Evolutionary conservation across 805 yeast genomes (phyloP).

Genomic region (Phaffomyces opuntiae): DNA sequence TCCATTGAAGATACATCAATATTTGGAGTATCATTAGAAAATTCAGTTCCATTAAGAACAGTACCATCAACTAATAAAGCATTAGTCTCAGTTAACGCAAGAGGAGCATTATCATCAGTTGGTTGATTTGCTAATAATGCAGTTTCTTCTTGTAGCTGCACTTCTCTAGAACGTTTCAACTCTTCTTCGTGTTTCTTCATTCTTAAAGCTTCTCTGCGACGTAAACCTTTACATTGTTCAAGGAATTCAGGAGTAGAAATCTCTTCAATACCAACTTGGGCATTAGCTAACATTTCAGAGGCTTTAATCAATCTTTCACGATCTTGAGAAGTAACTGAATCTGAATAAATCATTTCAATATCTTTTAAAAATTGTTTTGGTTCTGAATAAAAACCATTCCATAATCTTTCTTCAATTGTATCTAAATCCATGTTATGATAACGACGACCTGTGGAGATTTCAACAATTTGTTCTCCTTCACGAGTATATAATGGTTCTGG

Average conservation of each 20-base stretch:
- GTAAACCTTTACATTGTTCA: conserved; percentile 68
- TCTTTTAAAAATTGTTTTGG: conserved; percentile 87
- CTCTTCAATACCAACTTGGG: conserved; percentile 93
- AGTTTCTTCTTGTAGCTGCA: conserved; percentile 8
- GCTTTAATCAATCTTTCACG: conserved; percentile 77
- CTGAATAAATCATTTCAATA: conserved; percentile 75
- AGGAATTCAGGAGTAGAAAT: conserved; percentile 65
- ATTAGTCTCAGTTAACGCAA: conserved; percentile 1
- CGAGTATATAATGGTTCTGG: conserved; percentile 38
- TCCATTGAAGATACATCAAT: not conserved
- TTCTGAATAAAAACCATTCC: conserved; percentile 95
- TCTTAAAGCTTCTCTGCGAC: conserved; percentile 55
- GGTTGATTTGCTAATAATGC: not conserved
- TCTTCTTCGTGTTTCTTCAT: conserved; percentile 36
- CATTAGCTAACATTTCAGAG: conserved; percentile 93
- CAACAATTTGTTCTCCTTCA: conserved; percentile 73
- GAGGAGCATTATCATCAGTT: not conserved
- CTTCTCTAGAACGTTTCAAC: conserved; percentile 8
- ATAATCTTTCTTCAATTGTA: conserved; percentile 84
- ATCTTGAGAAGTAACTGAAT: conserved; percentile 67
- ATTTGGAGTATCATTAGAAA: not conserved
- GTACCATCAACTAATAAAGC: conserved; percentile 4
- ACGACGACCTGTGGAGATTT: conserved; percentile 62
- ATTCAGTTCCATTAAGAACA: conserved; percentile 1
- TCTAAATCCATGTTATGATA: conserved; percentile 90